Evolutionary conservation across 2,329 filamentous ascomycete genomes (phyloP).

Genomic region (Talaromyces sp.): DNA sequence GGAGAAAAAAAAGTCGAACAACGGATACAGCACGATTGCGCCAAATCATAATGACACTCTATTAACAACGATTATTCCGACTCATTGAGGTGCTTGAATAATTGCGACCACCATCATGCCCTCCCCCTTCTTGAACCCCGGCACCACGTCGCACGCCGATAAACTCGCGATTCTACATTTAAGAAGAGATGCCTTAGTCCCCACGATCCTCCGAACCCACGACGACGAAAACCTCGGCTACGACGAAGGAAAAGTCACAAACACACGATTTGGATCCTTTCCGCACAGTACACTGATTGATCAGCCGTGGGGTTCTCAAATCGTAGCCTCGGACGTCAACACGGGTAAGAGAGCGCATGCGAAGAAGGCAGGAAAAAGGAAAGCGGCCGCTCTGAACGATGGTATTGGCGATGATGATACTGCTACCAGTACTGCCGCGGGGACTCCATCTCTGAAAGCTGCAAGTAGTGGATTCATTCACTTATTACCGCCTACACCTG

Average conservation of each 20-base stretch:
- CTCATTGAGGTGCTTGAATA: neutral
- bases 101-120: constrained; percentile 26
- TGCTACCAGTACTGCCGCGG: constrained; percentile 22
- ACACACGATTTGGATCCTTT: constrained; percentile 90
- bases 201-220: constrained; percentile 62
- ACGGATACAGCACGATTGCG: neutral
- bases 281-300: constrained; percentile 72
- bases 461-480: constrained; percentile 46
- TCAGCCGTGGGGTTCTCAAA: constrained; percentile 85
- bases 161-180: constrained; percentile 79
- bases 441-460: constrained; percentile 22
- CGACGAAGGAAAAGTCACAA: constrained; percentile 71
- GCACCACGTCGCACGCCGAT: constrained; percentile 56
- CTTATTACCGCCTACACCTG: constrained; percentile 46
- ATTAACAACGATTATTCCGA: no score
- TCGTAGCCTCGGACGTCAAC: constrained; percentile 82
- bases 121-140: constrained; percentile 77
- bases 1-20: constrained; percentile 2
- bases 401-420: constrained; percentile 29
- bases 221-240: constrained; percentile 65
- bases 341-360: constrained; percentile 79
- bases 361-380: constrained; percentile 43
- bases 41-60: neutral
- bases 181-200: constrained; percentile 77
- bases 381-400: constrained; percentile 24